phyloP scores from a whole-genome alignment of 139 green algal genomes.

The Mesotaenium endlicherianum region DNA sequence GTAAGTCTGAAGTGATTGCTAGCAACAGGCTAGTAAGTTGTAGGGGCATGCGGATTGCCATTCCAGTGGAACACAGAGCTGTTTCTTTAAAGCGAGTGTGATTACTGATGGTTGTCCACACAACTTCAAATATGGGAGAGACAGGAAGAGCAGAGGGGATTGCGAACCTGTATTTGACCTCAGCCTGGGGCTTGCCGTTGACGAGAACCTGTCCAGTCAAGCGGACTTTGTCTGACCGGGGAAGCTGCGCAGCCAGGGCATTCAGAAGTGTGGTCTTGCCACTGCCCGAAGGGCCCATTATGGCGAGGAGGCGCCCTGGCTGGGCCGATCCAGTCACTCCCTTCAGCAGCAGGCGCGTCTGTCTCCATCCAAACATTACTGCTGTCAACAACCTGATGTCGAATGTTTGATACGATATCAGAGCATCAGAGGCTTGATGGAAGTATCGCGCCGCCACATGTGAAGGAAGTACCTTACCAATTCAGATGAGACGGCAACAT shows the following conservation, averaged over 20 bases:
- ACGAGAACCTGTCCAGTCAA: conserved; percentile 11
- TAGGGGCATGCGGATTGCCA: neutral
- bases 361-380: neutral
- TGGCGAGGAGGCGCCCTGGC: conserved; percentile 46
- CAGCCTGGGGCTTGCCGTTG: conserved; percentile 16
- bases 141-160: neutral
- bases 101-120: neutral
- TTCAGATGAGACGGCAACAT: neutral
- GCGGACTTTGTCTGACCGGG: neutral
- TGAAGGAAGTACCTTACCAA: neutral
- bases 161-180: neutral
- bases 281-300: conserved; percentile 57
- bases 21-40: neutral
- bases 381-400: neutral
- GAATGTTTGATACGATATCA: neutral
- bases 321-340: conserved; percentile 32
- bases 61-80: no score
- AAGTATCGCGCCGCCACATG: neutral
- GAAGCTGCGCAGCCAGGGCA: conserved; percentile 26
- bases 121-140: neutral
- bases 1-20: no score
- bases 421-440: neutral
- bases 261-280: conserved; percentile 47
- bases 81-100: neutral
- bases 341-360: conserved; percentile 6